Evolutionary conservation across 2,329 filamentous ascomycete species (phyloP).

Genomic region (Cercospora zeina): DNA sequence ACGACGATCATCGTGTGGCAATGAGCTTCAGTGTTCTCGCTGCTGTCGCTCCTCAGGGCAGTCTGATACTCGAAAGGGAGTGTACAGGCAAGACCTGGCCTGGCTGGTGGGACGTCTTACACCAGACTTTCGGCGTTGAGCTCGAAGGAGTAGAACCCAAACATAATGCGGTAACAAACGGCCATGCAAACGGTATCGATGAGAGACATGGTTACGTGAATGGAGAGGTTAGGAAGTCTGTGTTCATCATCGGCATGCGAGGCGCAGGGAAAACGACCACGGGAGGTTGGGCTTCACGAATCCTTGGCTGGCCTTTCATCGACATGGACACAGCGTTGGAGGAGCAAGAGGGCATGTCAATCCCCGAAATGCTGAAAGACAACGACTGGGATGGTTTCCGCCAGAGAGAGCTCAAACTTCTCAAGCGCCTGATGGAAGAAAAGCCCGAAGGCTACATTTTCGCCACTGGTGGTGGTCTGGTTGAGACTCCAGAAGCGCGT

Average conservation of each 20-base stretch:
- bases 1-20: slow-evolving; percentile 95
- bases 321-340: slow-evolving; percentile 91
- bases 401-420: slow-evolving; percentile 70
- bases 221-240: slow-evolving; percentile 58
- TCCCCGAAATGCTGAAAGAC: slow-evolving; percentile 79
- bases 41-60: slow-evolving; percentile 66
- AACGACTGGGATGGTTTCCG: slow-evolving; percentile 89
- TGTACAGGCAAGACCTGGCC: slow-evolving; percentile 98
- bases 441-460: slow-evolving; percentile 77
- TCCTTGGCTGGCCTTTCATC: slow-evolving; percentile 73
- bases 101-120: slow-evolving; percentile 93
- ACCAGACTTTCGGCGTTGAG: slow-evolving; percentile 71
- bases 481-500: slow-evolving; percentile 79
- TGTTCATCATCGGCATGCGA: slow-evolving; percentile 96
- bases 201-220: slow-evolving; percentile 34
- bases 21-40: slow-evolving; percentile 97
- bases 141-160: slow-evolving; percentile 72
- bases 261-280: slow-evolving; percentile 95
- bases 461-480: slow-evolving; percentile 89
- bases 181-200: slow-evolving; percentile 40
- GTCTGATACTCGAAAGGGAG: slow-evolving; percentile 82
- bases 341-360: slow-evolving; percentile 67
- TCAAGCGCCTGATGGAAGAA: slow-evolving; percentile 72
- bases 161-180: slow-evolving; percentile 35
- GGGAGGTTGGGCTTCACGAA: slow-evolving; percentile 77